Evolutionary conservation across 345 rosid genomes (phyloP).

Genomic region (Trapa incisa): DNA sequence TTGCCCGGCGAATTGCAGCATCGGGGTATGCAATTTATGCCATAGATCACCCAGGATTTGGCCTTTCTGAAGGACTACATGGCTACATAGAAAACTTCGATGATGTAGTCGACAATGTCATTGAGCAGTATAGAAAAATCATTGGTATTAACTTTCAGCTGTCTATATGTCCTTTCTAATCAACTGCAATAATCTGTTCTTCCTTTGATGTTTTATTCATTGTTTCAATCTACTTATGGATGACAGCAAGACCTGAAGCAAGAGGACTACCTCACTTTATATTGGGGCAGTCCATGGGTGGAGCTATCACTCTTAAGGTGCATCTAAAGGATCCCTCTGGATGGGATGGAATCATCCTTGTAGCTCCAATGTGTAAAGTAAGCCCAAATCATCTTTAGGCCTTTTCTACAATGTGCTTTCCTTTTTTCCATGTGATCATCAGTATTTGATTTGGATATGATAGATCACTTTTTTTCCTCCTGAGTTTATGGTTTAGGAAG

Average conservation of each 20-base stretch:
- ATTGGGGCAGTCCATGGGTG: constrained; percentile 96
- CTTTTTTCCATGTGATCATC: not conserved
- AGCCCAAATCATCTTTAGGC: constrained; percentile 8
- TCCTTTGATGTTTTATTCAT: not conserved
- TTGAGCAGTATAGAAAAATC: constrained; percentile 56
- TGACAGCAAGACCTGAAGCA: constrained; percentile 55
- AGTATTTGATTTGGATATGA: not conserved
- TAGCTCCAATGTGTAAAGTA: constrained; percentile 98
- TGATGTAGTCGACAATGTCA: constrained; percentile 52
- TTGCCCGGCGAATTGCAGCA: constrained; percentile 62
- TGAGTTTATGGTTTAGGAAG: too few relatives aligned
- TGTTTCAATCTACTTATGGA: not conserved
- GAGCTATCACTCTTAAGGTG: constrained; percentile 76
- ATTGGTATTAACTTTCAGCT: constrained; percentile 39
- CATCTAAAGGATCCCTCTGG: constrained; percentile 63
- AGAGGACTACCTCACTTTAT: constrained; percentile 61
- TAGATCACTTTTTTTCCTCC: too few relatives aligned
- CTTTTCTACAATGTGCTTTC: not conserved
- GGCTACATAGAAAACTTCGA: constrained; percentile 75
- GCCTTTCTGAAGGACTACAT: constrained; percentile 85
- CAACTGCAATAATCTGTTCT: not conserved
- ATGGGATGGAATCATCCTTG: constrained; percentile 89
- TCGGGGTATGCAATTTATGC: constrained; percentile 71
- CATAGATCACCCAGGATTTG: constrained; percentile 90
- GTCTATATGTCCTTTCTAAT: not conserved